Conservation (phyloP, 164 flowering plant species). For the Warburgia ugandensis region DNA sequence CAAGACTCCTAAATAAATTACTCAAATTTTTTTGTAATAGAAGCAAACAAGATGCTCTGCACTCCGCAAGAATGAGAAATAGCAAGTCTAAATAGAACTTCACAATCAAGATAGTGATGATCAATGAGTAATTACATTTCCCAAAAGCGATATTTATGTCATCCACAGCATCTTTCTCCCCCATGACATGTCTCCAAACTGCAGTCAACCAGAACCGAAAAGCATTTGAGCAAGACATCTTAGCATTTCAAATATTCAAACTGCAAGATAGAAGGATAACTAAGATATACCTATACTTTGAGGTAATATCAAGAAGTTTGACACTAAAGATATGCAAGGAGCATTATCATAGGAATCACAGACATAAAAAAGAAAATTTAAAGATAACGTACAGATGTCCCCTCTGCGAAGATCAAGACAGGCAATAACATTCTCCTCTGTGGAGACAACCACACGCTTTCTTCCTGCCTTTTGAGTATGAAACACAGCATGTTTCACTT, state of each 20-base stretch:
- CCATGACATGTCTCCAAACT: constrained; percentile 97
- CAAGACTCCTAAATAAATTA: too few species aligned
- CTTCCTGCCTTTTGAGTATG: constrained; percentile 87
- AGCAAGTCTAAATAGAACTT: neutral
- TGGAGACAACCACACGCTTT: constrained; percentile 87
- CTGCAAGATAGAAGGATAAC: too few species aligned
- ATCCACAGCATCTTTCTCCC: constrained; percentile 56
- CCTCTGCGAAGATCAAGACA: constrained; percentile 95
- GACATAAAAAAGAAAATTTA: neutral
- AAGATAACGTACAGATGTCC: constrained; percentile 59
- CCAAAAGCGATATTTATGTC: constrained; percentile 69
- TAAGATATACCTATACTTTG: too few species aligned
- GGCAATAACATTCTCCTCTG: constrained; percentile 91
- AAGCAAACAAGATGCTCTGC: too few species aligned
- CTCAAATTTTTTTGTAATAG: too few species aligned
- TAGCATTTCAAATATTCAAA: too few species aligned
- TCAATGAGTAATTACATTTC: constrained; percentile 76
- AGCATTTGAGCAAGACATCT: neutral
- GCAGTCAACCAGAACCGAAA: constrained; percentile 23
- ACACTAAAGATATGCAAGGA: too few species aligned
- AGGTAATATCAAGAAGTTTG: too few species aligned
- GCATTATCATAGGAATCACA: too few species aligned
- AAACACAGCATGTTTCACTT: constrained; percentile 87
- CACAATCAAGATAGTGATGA: neutral
- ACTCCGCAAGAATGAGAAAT: neutral